Evolutionary conservation across 257 asterid genomes (phyloP), one percentile per base, ranked within the genome.

Genomic region (Solanum raphanifolium): DNA sequence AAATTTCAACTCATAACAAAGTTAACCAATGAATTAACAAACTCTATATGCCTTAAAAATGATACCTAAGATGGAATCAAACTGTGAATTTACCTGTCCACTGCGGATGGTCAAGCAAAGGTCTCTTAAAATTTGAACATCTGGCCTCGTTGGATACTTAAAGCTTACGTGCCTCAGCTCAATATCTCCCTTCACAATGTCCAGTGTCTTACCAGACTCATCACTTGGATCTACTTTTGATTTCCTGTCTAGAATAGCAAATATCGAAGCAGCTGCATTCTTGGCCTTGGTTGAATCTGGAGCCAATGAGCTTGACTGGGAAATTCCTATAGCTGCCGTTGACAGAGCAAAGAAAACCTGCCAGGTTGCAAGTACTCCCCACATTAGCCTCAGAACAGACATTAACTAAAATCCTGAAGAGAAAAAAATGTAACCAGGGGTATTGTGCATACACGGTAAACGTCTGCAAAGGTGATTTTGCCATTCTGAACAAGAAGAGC

Each of bases 211-310:
- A 7, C 99, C 98, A 6, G 98, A 91, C 73, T 93, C 98, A 35
- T 96, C 96, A 68, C 95, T 93, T 20, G 99, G 93, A 88, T 96
- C 98, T 87, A 96, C 94, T 89, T 92, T 91, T 2, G 99, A 93
- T 83, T 92, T 86, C 55, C 98, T 90, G 86, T 94, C 98, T 3
- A 95, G 94, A 84, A 96, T 92, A 38, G 96, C 91, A 75, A 94
- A 96, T 78, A 96, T 86, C 7, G 98, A 95, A 89, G 98, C 95
- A 69, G 98, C 94, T 2, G 98, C 98, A 11, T 87, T 31, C 92
- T 94, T 96, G n/a, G 98, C 99, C 85, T 95, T 96, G 92, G 87
- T 94, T 27, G 98, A 94, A 90, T 96, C 98, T n/a, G 98, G 98
- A 74, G 96, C 98, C 43, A 96, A 87, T 13, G 99, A 92, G 86